Conservation (phyloP, 306 rosid species). For the Lotus japonicus region DNA sequence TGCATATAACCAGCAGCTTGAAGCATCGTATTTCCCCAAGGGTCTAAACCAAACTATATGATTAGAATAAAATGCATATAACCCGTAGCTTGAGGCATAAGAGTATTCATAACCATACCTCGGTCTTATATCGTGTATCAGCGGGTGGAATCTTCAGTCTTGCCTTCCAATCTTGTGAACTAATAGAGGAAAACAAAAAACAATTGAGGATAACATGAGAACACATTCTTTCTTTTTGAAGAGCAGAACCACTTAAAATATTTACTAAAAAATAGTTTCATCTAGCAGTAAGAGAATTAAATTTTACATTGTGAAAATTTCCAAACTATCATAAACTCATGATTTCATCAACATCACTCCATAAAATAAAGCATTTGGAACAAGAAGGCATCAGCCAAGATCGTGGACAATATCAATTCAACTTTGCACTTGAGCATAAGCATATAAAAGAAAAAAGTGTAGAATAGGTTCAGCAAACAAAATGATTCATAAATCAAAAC, state of each 20-base stretch:
- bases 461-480: background rate
- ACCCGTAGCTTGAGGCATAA: background rate
- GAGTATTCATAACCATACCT: slow-evolving; percentile 42
- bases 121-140: slow-evolving; percentile 83
- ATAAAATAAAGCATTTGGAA: background rate
- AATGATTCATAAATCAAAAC: background rate
- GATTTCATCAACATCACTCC: background rate
- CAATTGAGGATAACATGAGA: background rate
- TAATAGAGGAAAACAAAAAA: slow-evolving; percentile 17
- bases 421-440: background rate
- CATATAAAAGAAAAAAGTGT: background rate
- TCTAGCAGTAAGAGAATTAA: background rate
- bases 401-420: background rate
- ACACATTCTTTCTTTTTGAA: background rate
- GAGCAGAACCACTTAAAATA: background rate
- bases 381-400: background rate
- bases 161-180: slow-evolving; percentile 98
- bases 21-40: too few species aligned
- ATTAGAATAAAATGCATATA: background rate
- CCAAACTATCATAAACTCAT: background rate
- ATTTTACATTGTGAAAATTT: background rate
- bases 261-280: background rate
- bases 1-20: background rate
- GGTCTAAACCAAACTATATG: slow-evolving; percentile 5
- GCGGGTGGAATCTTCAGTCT: slow-evolving; percentile 69